Conservation (phyloP, 2,329 filamentous ascomycete species). For the Diplodia scrobiculata region DNA sequence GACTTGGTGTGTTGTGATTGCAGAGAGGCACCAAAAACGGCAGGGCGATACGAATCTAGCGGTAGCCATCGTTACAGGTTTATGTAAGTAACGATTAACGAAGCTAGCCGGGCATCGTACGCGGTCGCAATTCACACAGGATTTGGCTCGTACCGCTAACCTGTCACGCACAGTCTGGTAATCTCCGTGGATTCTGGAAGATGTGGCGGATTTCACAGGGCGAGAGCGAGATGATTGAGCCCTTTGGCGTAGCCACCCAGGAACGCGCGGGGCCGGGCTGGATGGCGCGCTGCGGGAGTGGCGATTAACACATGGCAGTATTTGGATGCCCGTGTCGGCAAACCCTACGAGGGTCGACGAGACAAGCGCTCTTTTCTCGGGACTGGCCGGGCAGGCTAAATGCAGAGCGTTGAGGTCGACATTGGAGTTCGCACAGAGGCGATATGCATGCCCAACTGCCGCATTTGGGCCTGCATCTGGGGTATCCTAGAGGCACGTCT, state of each 20-base stretch:
- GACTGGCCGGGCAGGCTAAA: background rate
- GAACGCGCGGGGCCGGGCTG: conserved; percentile 7
- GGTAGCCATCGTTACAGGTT: background rate
- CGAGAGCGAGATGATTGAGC: background rate
- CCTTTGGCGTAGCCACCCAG: background rate
- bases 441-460: conserved; percentile 6
- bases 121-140: background rate
- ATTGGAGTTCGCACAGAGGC: background rate
- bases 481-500: conserved; percentile 20
- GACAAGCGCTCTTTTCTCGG: conserved; percentile 9
- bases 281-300: conserved; percentile 10
- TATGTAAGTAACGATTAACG: background rate
- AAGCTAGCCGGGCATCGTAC: background rate
- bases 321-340: background rate
- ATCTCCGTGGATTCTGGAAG: background rate
- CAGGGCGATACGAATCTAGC: background rate
- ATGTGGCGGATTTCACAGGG: background rate
- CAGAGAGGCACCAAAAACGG: background rate
- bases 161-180: background rate
- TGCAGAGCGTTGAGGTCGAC: conserved; percentile 5
- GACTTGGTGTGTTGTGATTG: background rate
- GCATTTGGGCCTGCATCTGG: conserved; percentile 13
- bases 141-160: background rate
- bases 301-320: conserved; percentile 1
- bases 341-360: background rate